phyloP scores from a whole-genome alignment of 495 filamentous ascomycete species.

The Penicillium tannophilum region DNA sequence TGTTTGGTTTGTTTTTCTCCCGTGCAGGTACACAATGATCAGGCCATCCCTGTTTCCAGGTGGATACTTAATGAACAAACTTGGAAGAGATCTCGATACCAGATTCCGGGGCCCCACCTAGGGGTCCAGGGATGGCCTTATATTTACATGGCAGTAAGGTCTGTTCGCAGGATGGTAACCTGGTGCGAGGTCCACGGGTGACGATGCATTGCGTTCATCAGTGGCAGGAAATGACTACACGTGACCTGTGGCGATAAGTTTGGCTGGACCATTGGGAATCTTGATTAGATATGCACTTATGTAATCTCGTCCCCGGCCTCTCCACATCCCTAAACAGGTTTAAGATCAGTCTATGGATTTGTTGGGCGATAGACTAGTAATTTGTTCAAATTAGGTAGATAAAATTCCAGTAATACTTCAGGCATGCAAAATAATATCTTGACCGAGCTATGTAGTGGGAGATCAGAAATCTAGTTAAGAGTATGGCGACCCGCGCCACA shows the following conservation, averaged over 20 bases:
- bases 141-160: neutral
- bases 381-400: too few relatives aligned
- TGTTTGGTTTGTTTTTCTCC: neutral
- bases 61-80: neutral
- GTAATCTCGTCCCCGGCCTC: constrained; percentile 4
- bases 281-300: neutral
- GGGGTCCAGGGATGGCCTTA: neutral
- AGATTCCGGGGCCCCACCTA: constrained; percentile 3
- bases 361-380: too few relatives aligned
- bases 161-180: neutral
- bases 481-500: neutral
- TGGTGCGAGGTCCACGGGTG: neutral
- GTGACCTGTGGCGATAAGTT: constrained; percentile 12
- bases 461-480: neutral
- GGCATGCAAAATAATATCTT: neutral
- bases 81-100: neutral
- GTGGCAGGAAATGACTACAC: neutral
- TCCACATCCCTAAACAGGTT: constrained; percentile 24
- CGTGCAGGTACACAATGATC: neutral
- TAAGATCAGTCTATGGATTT: neutral
- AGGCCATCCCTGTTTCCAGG: constrained; percentile 8
- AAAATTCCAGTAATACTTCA: neutral
- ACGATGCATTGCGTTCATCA: neutral
- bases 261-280: neutral
- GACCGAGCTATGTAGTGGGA: neutral